Evolutionary conservation across 164 flowering plant species (phyloP).

Genomic region (Vitis cinerea): DNA sequence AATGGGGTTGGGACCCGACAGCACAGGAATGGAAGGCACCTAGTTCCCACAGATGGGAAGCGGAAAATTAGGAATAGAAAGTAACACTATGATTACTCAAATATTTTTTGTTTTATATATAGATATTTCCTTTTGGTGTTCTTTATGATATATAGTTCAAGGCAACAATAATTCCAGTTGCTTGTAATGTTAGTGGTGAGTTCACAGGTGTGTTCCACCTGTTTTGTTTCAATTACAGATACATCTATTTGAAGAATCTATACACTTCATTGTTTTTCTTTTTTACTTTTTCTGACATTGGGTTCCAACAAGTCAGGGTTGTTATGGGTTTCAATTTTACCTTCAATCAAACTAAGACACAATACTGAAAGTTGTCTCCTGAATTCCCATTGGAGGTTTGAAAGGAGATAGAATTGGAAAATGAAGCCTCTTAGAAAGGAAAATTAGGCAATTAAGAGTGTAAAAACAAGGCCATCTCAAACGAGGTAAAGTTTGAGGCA

Average conservation of each 20-base stretch:
- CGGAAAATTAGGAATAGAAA: slow-evolving; percentile 59
- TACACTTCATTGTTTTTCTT: too few relatives aligned
- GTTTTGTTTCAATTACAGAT: too few relatives aligned
- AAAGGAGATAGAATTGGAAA: too few relatives aligned
- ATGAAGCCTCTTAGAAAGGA: too few relatives aligned
- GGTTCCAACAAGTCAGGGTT: too few relatives aligned
- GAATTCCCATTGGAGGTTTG: too few relatives aligned
- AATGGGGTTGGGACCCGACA: slow-evolving; percentile 36
- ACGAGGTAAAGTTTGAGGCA: slow-evolving; percentile 13
- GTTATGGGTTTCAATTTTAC: too few relatives aligned
- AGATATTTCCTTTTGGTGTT: slow-evolving; percentile 6
- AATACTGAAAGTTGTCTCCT: too few relatives aligned
- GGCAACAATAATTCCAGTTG: slow-evolving; percentile 58
- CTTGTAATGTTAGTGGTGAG: slow-evolving; percentile 22
- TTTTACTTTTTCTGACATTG: too few relatives aligned
- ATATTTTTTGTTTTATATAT: slow-evolving; percentile 18
- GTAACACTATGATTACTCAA: slow-evolving; percentile 20
- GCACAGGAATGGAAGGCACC: slow-evolving; percentile 46
- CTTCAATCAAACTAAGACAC: too few relatives aligned
- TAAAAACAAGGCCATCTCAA: neutral
- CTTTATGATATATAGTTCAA: slow-evolving; percentile 12
- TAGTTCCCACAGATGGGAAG: slow-evolving; percentile 48
- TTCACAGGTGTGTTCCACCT: neutral
- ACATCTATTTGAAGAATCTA: too few relatives aligned
- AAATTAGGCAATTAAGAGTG: too few relatives aligned